Percentiles rank a stretch among this genome's conserved stretches.
These are phyloP conservation scores for Pythium apleroticum DNA, from an alignment of 352 stramenopile genomes.

Conservation along the genomic window DNA sequence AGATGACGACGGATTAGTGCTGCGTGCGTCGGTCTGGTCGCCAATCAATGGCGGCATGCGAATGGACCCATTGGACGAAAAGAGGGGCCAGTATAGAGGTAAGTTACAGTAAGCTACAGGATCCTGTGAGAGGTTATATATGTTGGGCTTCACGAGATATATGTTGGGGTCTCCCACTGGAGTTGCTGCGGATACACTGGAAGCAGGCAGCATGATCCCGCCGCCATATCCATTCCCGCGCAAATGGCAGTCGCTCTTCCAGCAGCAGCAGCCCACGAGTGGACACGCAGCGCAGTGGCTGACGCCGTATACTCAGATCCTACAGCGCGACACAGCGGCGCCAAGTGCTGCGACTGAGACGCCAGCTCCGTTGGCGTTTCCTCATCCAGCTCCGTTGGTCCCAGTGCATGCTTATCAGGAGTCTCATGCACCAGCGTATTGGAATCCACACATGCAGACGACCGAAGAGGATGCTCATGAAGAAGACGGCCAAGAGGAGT, in stretches of 20 bases:
- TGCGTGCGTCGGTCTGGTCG: too few species aligned
- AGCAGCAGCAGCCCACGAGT: constrained; percentile 26
- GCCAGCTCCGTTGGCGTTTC: background rate
- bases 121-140: constrained; percentile 3
- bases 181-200: background rate
- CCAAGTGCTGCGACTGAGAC: background rate
- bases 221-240: constrained; percentile 81
- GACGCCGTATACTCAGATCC: constrained; percentile 31
- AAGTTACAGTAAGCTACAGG: constrained; percentile 6
- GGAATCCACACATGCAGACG: background rate
- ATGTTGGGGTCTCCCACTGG: background rate
- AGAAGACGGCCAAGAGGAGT: constrained; percentile 14
- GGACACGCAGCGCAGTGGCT: constrained; percentile 39
- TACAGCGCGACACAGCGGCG: too few species aligned
- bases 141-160: too few species aligned
- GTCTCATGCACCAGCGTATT: background rate
- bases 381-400: background rate
- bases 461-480: background rate
- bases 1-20: constrained; percentile 10
- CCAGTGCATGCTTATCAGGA: background rate
- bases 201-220: constrained; percentile 39
- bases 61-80: constrained; percentile 9
- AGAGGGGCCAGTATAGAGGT: constrained; percentile 1
- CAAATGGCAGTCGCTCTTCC: constrained; percentile 52
- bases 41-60: constrained; percentile 12